phyloP scores from a whole-genome alignment of 305 asterid genomes.

The Solanum hybrid region DNA sequence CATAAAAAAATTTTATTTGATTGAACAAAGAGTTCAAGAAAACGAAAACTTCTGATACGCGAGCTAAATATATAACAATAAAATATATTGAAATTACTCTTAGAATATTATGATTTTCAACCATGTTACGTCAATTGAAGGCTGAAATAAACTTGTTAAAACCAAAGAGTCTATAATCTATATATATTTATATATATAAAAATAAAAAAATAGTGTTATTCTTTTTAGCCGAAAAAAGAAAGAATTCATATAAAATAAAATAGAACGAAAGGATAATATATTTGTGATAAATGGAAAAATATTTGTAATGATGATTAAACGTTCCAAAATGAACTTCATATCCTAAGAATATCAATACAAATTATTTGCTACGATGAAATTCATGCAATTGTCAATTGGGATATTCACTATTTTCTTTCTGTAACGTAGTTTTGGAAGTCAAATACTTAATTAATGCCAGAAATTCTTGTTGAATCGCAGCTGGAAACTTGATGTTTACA shows the following conservation, averaged over 20 bases:
- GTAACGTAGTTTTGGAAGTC: not conserved
- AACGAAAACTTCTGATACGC: not conserved
- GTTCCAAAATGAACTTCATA: not conserved
- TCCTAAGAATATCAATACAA: not conserved
- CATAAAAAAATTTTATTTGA: not conserved
- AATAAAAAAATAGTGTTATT: no score
- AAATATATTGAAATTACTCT: not conserved
- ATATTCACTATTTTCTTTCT: not conserved
- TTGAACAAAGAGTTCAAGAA: not conserved
- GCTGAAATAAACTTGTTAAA: not conserved
- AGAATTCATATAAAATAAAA: not conserved
- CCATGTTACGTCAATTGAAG: not conserved
- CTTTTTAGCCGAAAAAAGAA: not conserved
- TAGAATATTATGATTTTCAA: not conserved
- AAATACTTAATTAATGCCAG: not conserved
- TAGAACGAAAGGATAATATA: not conserved
- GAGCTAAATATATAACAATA: not conserved
- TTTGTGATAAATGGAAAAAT: not conserved
- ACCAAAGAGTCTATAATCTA: not conserved
- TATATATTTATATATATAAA: not conserved
- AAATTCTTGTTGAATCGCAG: not conserved
- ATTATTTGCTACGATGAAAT: not conserved
- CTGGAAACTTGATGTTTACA: not conserved
- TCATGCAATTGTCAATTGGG: not conserved
- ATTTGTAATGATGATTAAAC: not conserved